These are phyloP conservation scores for Boletus austroedulis DNA, from an alignment of 1,284 basidiomycete genomes.

Conservation along the genomic window DNA sequence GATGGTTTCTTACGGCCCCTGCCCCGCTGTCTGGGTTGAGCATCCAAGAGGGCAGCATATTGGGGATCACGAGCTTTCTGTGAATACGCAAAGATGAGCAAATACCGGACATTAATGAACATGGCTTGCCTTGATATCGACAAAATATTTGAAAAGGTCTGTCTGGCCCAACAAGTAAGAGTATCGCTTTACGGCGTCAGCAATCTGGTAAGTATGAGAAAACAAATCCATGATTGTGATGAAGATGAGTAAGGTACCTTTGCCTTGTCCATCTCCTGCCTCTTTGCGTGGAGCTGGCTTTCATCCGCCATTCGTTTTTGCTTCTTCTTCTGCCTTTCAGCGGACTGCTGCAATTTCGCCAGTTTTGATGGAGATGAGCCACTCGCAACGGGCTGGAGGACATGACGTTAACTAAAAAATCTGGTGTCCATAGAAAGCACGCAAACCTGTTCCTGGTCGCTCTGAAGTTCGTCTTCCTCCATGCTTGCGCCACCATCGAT, in stretches of 20 bases:
- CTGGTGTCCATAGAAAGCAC: conserved; percentile 3
- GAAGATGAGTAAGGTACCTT: conserved; percentile 56
- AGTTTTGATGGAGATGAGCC: conserved; percentile 41
- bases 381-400: conserved; percentile 27
- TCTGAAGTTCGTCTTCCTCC: conserved; percentile 65
- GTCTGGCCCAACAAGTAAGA: conserved; percentile 94
- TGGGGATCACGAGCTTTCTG: conserved; percentile 90
- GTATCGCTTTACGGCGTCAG: conserved; percentile 95
- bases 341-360: conserved; percentile 39
- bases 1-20: conserved; percentile 76
- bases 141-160: conserved; percentile 94
- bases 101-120: not conserved
- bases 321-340: conserved; percentile 50
- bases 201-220: conserved; percentile 49
- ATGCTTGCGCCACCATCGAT: conserved; percentile 44
- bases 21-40: conserved; percentile 77
- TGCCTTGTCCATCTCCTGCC: conserved; percentile 80
- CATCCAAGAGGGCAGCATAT: conserved; percentile 87
- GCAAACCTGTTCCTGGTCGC: conserved; percentile 48
- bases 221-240: not conserved
- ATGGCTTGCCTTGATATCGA: conserved; percentile 79
- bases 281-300: conserved; percentile 60
- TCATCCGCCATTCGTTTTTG: conserved; percentile 70
- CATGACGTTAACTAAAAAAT: conserved; percentile 4
- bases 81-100: conserved; percentile 3